Evolutionary conservation across 2,329 filamentous ascomycete genomes (phyloP).

Genomic region (Neopestalotiopsis rosae): DNA sequence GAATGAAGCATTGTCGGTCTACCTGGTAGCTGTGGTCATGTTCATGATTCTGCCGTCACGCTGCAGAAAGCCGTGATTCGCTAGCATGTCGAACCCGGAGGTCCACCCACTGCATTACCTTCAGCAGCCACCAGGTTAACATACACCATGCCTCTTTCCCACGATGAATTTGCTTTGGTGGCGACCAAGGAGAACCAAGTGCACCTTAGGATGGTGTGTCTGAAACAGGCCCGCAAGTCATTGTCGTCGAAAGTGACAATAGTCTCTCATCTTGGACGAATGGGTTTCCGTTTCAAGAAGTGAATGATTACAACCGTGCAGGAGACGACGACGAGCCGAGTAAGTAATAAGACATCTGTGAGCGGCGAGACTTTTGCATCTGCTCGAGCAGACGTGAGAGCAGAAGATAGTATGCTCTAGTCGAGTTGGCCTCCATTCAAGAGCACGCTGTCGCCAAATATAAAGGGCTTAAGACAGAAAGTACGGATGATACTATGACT

Average conservation of each 20-base stretch:
- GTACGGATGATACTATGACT: too few species aligned
- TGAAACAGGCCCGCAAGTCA: neutral
- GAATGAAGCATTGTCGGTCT: too few species aligned
- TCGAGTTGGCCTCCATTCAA: too few species aligned
- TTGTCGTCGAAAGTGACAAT: neutral
- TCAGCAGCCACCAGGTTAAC: neutral
- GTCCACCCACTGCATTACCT: neutral
- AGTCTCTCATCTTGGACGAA: neutral
- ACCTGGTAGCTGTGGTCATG: conserved; percentile 36
- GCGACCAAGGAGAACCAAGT: neutral
- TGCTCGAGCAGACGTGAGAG: too few species aligned
- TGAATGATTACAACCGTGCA: too few species aligned
- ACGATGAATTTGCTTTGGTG: neutral
- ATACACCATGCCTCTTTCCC: neutral
- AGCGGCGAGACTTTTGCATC: too few species aligned
- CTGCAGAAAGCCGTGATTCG: conserved; percentile 55
- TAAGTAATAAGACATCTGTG: too few species aligned
- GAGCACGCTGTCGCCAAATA: too few species aligned
- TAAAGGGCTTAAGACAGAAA: too few species aligned
- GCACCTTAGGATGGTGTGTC: neutral
- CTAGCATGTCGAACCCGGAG: conserved; percentile 55
- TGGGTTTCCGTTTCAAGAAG: too few species aligned
- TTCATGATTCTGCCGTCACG: conserved; percentile 49
- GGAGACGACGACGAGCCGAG: too few species aligned
- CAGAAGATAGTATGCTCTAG: too few species aligned